Percentiles rank a stretch among this genome's conserved stretches.
These are phyloP conservation scores for Kwoniella bestiolae DNA, from an alignment of 768 basidiomycete species.

Conservation along the genomic window DNA sequence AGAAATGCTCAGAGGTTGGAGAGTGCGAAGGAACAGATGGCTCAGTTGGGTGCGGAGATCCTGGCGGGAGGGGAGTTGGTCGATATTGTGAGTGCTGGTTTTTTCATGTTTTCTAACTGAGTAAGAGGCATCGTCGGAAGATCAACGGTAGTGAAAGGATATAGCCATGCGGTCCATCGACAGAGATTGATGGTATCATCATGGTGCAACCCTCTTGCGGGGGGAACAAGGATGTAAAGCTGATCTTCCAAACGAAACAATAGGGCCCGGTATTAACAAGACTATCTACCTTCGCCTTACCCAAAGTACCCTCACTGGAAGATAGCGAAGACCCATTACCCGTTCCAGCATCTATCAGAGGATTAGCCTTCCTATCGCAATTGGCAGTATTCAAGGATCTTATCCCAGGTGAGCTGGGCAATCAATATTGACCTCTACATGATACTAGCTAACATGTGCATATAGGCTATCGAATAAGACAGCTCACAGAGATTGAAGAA, in stretches of 20 bases:
- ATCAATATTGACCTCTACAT: too few relatives aligned
- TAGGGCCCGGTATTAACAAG: slow-evolving; percentile 88
- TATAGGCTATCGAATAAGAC: slow-evolving; percentile 77
- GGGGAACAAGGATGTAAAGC: too few relatives aligned
- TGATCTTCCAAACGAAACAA: slow-evolving; percentile 9
- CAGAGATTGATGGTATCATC: too few relatives aligned
- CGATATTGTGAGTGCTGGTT: slow-evolving; percentile 83
- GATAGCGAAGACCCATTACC: slow-evolving; percentile 61
- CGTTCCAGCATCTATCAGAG: slow-evolving; percentile 82
- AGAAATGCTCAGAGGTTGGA: slow-evolving; percentile 63
- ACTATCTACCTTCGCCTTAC: slow-evolving; percentile 82
- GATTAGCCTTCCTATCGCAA: slow-evolving; percentile 85
- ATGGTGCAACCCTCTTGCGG: too few relatives aligned
- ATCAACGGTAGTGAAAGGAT: too few relatives aligned
- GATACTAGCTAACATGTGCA: neutral
- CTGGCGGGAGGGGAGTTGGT: slow-evolving; percentile 81
- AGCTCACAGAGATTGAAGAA: slow-evolving; percentile 86
- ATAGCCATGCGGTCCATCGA: too few relatives aligned
- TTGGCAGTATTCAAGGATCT: slow-evolving; percentile 95
- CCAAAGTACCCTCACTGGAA: slow-evolving; percentile 70
- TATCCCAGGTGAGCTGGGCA: slow-evolving; percentile 64
- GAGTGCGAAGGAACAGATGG: slow-evolving; percentile 90
- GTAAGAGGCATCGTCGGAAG: too few relatives aligned
- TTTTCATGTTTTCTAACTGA: too few relatives aligned
- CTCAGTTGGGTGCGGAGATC: slow-evolving; percentile 89